Conservation (phyloP, 352 stramenopile genomes). For the Elongisporangium prolatum region DNA sequence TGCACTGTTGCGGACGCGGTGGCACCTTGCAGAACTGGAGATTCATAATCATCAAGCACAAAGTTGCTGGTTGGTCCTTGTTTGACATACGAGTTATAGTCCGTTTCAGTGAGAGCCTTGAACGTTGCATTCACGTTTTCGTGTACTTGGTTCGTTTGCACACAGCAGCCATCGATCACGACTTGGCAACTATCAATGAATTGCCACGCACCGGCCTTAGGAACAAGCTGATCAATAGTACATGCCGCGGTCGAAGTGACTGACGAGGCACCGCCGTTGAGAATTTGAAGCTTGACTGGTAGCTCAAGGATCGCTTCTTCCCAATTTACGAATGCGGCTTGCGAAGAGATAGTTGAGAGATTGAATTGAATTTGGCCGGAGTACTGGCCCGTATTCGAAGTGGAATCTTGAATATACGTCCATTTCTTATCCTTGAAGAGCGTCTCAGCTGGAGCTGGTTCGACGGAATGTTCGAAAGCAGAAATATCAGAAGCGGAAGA, state of each 20-base stretch:
- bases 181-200: slow-evolving; percentile 9
- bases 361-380: slow-evolving; percentile 14
- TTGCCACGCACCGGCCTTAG: slow-evolving; percentile 4
- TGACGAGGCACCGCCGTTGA: background rate
- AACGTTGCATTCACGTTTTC: background rate
- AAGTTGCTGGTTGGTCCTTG: background rate
- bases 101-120: background rate
- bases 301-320: slow-evolving; percentile 3
- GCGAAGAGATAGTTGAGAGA: slow-evolving; percentile 7
- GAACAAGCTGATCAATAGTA: slow-evolving; percentile 1
- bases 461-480: slow-evolving; percentile 7
- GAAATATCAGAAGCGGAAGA: slow-evolving; percentile 2
- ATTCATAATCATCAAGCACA: background rate
- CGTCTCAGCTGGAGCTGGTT: slow-evolving; percentile 3
- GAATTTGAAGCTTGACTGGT: slow-evolving; percentile 2
- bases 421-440: too few species aligned
- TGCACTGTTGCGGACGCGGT: too few species aligned
- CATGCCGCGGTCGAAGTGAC: background rate
- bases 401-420: slow-evolving; percentile 10
- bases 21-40: background rate
- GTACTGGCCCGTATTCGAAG: slow-evolving; percentile 5
- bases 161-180: slow-evolving; percentile 4
- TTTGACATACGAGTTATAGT: background rate
- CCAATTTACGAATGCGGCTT: slow-evolving; percentile 9
- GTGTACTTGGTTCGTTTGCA: slow-evolving; percentile 2